phyloP scores from a whole-genome alignment of 257 asterid species.

The Gynochthodes officinalis region DNA sequence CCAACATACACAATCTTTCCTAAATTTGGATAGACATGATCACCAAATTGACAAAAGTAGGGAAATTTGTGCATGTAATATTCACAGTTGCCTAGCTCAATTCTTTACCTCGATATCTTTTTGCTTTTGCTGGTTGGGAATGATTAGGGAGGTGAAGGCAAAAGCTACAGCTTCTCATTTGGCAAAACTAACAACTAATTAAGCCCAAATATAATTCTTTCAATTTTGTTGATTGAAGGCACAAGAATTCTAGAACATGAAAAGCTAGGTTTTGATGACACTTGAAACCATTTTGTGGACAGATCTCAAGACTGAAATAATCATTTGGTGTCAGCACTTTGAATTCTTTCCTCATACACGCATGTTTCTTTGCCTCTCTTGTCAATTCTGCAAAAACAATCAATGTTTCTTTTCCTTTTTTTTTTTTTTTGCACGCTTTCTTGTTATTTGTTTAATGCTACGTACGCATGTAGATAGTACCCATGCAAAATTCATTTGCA shows the following conservation, averaged over 20 bases:
- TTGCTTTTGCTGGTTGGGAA: background rate
- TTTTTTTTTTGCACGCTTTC: background rate
- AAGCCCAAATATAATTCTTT: too few species aligned
- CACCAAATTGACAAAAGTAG: too few species aligned
- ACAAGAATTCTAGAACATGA: constrained; percentile 5
- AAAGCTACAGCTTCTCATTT: background rate
- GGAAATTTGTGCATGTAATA: too few species aligned
- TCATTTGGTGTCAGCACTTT: constrained; percentile 2
- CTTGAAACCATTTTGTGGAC: background rate
- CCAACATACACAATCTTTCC: background rate
- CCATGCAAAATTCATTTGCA: background rate
- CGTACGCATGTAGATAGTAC: background rate
- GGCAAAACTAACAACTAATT: background rate
- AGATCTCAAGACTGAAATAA: constrained; percentile 4
- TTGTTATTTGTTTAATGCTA: background rate
- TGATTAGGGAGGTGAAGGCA: background rate
- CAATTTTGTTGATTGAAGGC: too few species aligned
- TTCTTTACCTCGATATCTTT: background rate
- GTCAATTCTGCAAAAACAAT: constrained; percentile 1
- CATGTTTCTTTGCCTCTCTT: background rate
- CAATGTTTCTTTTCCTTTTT: background rate
- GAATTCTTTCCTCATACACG: constrained; percentile 7
- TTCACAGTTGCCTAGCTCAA: background rate
- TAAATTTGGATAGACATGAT: background rate
- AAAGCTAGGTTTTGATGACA: background rate